Evolutionary conservation across 192 early-diverging fungal species (phyloP).

Genomic region (Gryganskiella cystojenkinii): DNA sequence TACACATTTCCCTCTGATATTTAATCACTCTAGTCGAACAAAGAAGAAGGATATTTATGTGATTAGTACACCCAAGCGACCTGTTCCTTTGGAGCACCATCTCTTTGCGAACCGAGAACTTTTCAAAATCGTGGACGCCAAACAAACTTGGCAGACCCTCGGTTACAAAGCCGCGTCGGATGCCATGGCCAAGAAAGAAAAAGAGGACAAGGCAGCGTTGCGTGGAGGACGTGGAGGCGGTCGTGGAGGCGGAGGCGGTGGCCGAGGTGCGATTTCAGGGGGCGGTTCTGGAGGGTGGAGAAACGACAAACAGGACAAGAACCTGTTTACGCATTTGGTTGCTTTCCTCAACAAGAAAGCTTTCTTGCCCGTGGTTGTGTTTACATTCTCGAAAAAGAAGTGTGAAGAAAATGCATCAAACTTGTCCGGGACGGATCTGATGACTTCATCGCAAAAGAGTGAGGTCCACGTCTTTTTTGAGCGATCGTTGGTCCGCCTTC

Average conservation of each 20-base stretch:
- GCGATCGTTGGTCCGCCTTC: constrained; percentile 80
- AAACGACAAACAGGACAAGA: constrained; percentile 70
- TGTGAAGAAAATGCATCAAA: constrained; percentile 92
- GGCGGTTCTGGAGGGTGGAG: constrained; percentile 61
- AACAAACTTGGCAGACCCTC: constrained; percentile 68
- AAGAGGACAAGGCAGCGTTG: constrained; percentile 55
- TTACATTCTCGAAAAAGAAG: constrained; percentile 94
- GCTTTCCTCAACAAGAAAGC: constrained; percentile 76
- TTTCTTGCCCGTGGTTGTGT: constrained; percentile 90
- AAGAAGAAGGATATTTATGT: constrained; percentile 98
- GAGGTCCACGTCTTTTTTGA: constrained; percentile 92
- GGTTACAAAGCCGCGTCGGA: constrained; percentile 83
- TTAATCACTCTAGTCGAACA: constrained; percentile 77
- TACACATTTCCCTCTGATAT: no score
- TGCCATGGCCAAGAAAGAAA: constrained; percentile 72
- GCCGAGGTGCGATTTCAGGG: constrained; percentile 21
- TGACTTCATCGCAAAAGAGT: constrained; percentile 76
- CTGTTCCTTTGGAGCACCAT: constrained; percentile 95
- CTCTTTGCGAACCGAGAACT: constrained; percentile 88
- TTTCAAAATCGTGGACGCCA: constrained; percentile 89
- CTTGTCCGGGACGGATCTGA: constrained; percentile 85
- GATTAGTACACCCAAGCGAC: constrained; percentile 91
- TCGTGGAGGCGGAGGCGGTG: constrained; percentile 62
- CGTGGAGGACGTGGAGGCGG: constrained; percentile 54
- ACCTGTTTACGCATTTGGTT: constrained; percentile 85